phyloP scores from a whole-genome alignment of 140 eudicot genomes.

The Eryngium alpinum region DNA sequence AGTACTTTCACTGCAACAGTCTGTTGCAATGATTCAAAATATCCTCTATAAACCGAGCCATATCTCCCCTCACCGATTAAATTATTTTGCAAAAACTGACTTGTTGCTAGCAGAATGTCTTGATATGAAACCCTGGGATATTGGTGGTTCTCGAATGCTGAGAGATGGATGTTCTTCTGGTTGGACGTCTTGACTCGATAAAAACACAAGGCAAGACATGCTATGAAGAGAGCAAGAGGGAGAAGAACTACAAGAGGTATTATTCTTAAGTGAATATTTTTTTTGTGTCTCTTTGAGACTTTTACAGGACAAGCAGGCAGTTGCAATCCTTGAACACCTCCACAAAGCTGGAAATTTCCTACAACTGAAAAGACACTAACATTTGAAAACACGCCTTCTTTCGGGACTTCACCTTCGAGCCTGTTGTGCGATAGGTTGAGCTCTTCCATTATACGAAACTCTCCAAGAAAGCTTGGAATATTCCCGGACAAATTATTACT shows the following conservation, averaged over 20 bases:
- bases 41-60: neutral
- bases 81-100: too few species aligned
- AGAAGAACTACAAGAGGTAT: neutral
- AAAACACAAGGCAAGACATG: neutral
- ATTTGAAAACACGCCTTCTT: neutral
- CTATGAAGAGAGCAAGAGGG: neutral
- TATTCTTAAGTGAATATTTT: neutral
- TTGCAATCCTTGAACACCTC: neutral
- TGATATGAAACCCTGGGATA: neutral
- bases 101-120: too few species aligned
- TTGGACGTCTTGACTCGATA: neutral
- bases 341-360: neutral
- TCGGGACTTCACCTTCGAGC: neutral
- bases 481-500: neutral
- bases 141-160: neutral
- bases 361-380: neutral
- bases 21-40: neutral
- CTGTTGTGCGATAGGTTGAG: neutral
- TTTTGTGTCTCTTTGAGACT: neutral
- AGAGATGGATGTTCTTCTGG: neutral
- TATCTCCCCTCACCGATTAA: neutral
- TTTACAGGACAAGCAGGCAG: neutral
- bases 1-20: neutral
- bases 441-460: neutral
- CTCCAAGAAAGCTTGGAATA: neutral